Evolutionary conservation across 768 basidiomycete genomes (phyloP), one percentile per base, ranked within the genome.

Genomic region (Boletus subcaerulescens): DNA sequence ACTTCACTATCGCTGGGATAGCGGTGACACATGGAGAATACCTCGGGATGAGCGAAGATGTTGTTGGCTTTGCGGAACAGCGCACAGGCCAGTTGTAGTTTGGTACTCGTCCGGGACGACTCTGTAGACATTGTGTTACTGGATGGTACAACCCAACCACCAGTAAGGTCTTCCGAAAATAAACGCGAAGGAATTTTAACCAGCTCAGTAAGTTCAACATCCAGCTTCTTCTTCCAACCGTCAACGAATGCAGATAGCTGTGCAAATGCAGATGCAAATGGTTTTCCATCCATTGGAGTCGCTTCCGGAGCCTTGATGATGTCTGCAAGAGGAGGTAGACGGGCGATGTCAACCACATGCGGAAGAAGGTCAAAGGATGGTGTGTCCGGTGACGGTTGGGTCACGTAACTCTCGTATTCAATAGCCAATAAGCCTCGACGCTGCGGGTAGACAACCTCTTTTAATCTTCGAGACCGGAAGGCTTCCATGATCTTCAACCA

Each of bases 361-460:
- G 64, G 63, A 8, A 63, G 53, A 12, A 62, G 38, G 20, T 48
- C 51, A 17, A 48, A 33, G 8, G 22, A 26, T 15, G 40, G 57
- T 10, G 50, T 20, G 40, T 53, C 49, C 5, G 44, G 45, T 18
- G 50, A 44, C 18, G 57, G 45, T 17, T 18, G 12, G 13, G 29
- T 56, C 38, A 60, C 45, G 13, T 57, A 65, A 42, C 15, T 46
- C 29, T n/a, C 13, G 35, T 65, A 65, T 47, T 50, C 52, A 2
- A 6, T 12, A 8, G 40, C 22, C 11, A 65, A 36, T 4, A 4
- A 47, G 18, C 22, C n/a, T 42, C 58, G 55, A 41, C 60, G 64
- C 0, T 50, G 50, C 0, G 18, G 26, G 45, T 49, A 57, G 32
- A 36, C 5, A 31, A 31, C 17, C 15, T 4, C 2, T 6, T 65